Evolutionary conservation across 495 filamentous ascomycete species (phyloP).

Genomic region (Penicillium silybi): DNA sequence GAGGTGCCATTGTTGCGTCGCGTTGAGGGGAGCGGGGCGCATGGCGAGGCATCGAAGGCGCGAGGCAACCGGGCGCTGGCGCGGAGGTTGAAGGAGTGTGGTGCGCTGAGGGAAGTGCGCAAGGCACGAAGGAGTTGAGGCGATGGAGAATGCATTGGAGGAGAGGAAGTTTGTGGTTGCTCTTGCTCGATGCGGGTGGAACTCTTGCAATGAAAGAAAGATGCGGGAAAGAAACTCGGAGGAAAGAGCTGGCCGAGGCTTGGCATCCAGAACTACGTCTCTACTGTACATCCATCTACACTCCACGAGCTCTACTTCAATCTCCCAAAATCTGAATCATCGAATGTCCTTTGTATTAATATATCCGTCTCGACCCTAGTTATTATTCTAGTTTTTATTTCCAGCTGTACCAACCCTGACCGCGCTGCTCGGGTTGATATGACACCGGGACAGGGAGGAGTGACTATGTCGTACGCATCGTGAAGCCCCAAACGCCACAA

Average conservation of each 20-base stretch:
- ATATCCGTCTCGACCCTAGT: slow-evolving; percentile 19
- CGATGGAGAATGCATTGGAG: slow-evolving; percentile 39
- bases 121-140: slow-evolving; percentile 44
- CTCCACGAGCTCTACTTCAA: not conserved
- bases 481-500: slow-evolving; percentile 24
- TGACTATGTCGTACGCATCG: slow-evolving; percentile 25
- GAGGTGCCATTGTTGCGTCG: slow-evolving; percentile 28
- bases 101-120: slow-evolving; percentile 29
- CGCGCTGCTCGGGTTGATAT: slow-evolving; percentile 19
- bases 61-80: slow-evolving; percentile 11
- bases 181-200: not conserved
- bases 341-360: slow-evolving; percentile 19
- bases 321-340: not conserved
- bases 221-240: not conserved
- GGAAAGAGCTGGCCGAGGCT: not conserved
- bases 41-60: slow-evolving; percentile 5
- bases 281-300: not conserved
- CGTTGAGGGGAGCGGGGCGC: slow-evolving; percentile 8
- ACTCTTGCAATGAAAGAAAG: not conserved
- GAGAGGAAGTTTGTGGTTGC: not conserved
- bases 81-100: slow-evolving; percentile 11
- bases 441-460: slow-evolving; percentile 23
- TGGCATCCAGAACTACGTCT: not conserved
- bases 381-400: slow-evolving; percentile 32
- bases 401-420: slow-evolving; percentile 18